These are phyloP conservation scores for Aspergillus pseudoglaucus DNA, from an alignment of 2,329 filamentous ascomycete species.

Conservation along the genomic window DNA sequence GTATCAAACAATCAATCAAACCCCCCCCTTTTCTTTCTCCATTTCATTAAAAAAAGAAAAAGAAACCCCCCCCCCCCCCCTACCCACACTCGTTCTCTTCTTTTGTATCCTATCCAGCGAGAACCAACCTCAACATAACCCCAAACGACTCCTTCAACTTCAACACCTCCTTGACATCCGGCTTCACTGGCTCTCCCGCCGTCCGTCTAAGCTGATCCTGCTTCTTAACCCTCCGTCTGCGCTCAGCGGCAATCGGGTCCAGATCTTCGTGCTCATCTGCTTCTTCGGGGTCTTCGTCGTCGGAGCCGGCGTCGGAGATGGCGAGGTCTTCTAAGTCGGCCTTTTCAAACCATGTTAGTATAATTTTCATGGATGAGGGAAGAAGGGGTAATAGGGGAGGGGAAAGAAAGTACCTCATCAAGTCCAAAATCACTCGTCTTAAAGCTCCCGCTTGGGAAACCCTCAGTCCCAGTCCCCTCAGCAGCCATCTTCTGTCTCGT, in stretches of 20 bases:
- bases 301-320: conserved; percentile 66
- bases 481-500: conserved; percentile 98
- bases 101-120: conserved; percentile 56
- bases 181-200: conserved; percentile 80
- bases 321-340: conserved; percentile 76
- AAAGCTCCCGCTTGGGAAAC: conserved; percentile 55
- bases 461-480: conserved; percentile 52
- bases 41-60: no score
- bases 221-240: conserved; percentile 66
- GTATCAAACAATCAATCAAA: no score
- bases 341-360: no score
- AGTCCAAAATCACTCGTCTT: conserved; percentile 82
- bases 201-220: conserved; percentile 74
- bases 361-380: no score
- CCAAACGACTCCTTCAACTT: conserved; percentile 76
- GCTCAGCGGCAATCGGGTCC: conserved; percentile 82
- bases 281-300: conserved; percentile 57
- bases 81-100: no score
- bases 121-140: conserved; percentile 70
- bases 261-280: conserved; percentile 70
- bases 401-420: conserved; percentile 57
- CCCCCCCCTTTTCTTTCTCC: no score
- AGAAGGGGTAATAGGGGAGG: no score
- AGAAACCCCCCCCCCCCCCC: no score
- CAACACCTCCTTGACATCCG: conserved; percentile 67